phyloP scores from a whole-genome alignment of 257 asterid genomes.

The Coffea eugenioides region DNA sequence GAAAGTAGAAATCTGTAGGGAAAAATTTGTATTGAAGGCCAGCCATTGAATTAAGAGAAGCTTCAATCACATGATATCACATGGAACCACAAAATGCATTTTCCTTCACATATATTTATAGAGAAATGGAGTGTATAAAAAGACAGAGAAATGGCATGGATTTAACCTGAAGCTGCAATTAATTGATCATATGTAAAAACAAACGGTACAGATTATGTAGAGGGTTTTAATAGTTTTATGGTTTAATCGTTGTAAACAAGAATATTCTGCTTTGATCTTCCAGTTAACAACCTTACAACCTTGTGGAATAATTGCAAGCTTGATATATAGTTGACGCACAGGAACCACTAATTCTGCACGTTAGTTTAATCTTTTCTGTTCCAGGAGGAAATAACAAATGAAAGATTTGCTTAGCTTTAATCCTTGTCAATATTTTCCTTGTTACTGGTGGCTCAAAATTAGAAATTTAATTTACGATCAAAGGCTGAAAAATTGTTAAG shows the following conservation, averaged over 20 bases:
- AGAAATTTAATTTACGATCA: too few relatives aligned
- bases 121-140: background rate
- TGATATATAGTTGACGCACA: too few relatives aligned
- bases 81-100: background rate
- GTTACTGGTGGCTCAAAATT: too few relatives aligned
- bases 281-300: background rate
- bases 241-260: background rate
- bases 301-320: too few relatives aligned
- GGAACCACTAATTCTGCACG: too few relatives aligned
- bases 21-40: constrained; percentile 49
- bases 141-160: background rate
- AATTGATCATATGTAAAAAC: too few relatives aligned
- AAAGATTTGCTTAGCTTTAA: too few relatives aligned
- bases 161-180: background rate
- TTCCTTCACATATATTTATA: background rate
- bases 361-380: too few relatives aligned
- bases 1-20: constrained; percentile 46
- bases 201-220: too few relatives aligned
- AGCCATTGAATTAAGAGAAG: constrained; percentile 25
- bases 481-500: background rate
- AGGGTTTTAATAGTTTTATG: background rate
- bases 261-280: background rate
- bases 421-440: too few relatives aligned
- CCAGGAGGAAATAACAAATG: too few relatives aligned
- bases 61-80: too few relatives aligned